phyloP scores from a whole-genome alignment of 2,329 filamentous ascomycete genomes.

The Apiospora malaysiana region DNA sequence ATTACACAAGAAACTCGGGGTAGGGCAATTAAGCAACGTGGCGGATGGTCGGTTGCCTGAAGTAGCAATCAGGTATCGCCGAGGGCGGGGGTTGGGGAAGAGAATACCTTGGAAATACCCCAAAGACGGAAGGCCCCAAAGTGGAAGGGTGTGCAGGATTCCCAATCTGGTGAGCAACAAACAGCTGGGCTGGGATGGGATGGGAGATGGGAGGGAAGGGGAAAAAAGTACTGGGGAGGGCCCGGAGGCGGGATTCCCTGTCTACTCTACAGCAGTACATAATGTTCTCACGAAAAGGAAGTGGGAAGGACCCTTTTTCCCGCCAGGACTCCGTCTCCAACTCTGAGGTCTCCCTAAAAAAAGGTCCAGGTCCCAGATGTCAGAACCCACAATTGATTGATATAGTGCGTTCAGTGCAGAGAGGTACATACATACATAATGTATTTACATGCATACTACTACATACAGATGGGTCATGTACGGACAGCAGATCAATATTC shows the following conservation, averaged over 20 bases:
- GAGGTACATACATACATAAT: too few relatives aligned
- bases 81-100: not conserved
- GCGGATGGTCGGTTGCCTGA: constrained; percentile 8
- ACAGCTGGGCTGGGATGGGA: too few relatives aligned
- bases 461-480: constrained; percentile 5
- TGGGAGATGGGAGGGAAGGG: too few relatives aligned
- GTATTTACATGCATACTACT: too few relatives aligned
- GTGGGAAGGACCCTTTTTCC: not conserved
- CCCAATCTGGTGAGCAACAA: constrained; percentile 4
- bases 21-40: constrained; percentile 18
- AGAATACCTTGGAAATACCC: not conserved
- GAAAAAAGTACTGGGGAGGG: not conserved
- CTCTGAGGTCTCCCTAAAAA: too few relatives aligned
- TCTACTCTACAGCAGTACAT: too few relatives aligned
- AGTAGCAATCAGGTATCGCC: not conserved
- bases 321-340: not conserved
- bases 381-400: not conserved
- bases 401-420: not conserved
- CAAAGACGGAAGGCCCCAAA: not conserved
- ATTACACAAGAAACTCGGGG: not conserved
- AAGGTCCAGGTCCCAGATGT: constrained; percentile 7
- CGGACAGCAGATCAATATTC: constrained; percentile 10
- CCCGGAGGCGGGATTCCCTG: not conserved
- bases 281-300: not conserved
- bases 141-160: not conserved